phyloP scores from a whole-genome alignment of 2,329 filamentous ascomycete species.

The Didymella pomorum region DNA sequence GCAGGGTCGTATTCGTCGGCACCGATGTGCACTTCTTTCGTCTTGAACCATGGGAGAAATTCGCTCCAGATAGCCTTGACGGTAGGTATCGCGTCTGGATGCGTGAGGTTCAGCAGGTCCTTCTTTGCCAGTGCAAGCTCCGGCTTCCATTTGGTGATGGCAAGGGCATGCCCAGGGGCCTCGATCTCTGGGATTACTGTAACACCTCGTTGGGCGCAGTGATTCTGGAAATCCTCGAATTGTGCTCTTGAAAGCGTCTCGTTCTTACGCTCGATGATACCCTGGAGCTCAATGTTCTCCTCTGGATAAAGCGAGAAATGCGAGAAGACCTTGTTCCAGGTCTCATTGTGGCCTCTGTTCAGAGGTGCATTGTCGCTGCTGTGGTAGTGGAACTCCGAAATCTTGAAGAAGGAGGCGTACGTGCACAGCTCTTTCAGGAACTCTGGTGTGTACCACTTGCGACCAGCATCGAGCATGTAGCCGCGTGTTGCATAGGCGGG shows the following conservation, averaged over 20 bases:
- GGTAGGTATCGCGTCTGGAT: conserved; percentile 48
- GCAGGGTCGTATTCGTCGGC: conserved; percentile 49
- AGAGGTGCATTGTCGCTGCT: conserved; percentile 60
- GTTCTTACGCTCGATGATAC: conserved; percentile 47
- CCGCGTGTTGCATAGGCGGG: conserved; percentile 57
- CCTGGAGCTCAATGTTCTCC: conserved; percentile 41
- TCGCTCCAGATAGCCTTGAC: conserved; percentile 50
- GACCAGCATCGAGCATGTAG: conserved; percentile 56
- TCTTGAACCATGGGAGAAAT: conserved; percentile 52
- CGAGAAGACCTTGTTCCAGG: conserved; percentile 57
- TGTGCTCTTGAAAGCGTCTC: conserved; percentile 46
- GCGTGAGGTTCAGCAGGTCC: conserved; percentile 48
- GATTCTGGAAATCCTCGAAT: conserved; percentile 48
- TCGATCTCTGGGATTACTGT: conserved; percentile 52
- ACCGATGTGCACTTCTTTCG: conserved; percentile 50
- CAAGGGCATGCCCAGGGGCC: conserved; percentile 48
- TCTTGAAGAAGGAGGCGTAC: conserved; percentile 58
- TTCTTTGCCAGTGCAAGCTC: conserved; percentile 49
- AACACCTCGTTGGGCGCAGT: conserved; percentile 47
- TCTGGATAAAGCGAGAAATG: conserved; percentile 55
- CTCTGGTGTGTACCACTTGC: conserved; percentile 54
- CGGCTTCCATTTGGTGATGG: conserved; percentile 52
- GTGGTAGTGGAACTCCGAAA: conserved; percentile 61
- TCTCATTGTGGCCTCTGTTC: conserved; percentile 57
- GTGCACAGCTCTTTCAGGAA: conserved; percentile 57